A percentile compares a stretch with the other conserved stretches of the same genome.
Conservation (phyloP, 495 filamentous ascomycete species). For the Penicillium parvum region DNA sequence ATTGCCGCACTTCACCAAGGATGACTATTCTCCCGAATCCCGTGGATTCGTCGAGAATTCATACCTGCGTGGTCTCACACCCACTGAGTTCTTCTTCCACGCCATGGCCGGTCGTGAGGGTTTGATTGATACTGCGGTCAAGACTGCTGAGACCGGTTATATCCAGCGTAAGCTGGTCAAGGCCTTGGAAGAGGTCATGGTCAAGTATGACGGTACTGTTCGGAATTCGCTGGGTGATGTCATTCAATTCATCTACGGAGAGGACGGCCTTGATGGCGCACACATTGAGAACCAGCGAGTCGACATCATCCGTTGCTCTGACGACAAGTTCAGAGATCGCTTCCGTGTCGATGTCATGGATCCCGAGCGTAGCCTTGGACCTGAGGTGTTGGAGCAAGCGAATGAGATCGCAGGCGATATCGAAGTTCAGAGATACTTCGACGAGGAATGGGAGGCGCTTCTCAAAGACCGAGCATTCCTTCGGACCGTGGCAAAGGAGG, state of each 20-base stretch:
- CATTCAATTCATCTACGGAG: conserved; percentile 96
- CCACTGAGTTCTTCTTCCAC: conserved; percentile 98
- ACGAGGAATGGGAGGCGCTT: conserved; percentile 84
- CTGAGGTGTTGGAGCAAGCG: conserved; percentile 78
- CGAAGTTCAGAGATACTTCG: conserved; percentile 75
- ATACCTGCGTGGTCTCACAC: conserved; percentile 91
- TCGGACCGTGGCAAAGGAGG: conserved; percentile 61
- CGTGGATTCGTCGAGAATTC: conserved; percentile 99
- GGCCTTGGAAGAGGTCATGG: conserved; percentile 94
- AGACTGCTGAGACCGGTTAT: conserved; percentile 98
- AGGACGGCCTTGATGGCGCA: conserved; percentile 89
- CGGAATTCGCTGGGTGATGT: conserved; percentile 96
- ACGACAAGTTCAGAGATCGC: conserved; percentile 65
- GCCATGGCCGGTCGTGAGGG: conserved; percentile 99
- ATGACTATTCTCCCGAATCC: conserved; percentile 96
- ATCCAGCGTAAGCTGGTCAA: conserved; percentile 98
- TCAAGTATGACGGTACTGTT: conserved; percentile 96
- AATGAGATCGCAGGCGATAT: conserved; percentile 83
- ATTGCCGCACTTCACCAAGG: conserved; percentile 96
- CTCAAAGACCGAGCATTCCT: conserved; percentile 68
- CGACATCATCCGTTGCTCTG: conserved; percentile 74
- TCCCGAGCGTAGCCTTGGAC: conserved; percentile 53
- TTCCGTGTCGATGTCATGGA: conserved; percentile 97
- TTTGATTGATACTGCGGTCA: conserved; percentile 99
- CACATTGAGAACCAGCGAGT: conserved; percentile 88